Conservation (phyloP, 2,329 filamentous ascomycete species). For the Aspergillus ochraceoroseus region DNA sequence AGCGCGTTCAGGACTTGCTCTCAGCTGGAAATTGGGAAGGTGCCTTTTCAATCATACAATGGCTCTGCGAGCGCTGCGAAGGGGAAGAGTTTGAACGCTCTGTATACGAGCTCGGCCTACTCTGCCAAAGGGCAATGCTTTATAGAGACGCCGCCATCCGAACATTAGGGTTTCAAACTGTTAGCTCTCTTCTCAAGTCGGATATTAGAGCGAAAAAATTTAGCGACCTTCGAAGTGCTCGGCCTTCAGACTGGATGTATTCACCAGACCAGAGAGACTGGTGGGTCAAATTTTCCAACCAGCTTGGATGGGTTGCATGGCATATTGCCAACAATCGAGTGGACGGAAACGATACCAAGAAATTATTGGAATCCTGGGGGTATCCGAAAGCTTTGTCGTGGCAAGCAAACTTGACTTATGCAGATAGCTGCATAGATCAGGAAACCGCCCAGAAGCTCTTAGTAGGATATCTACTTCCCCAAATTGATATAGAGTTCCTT, state of each 20-base stretch:
- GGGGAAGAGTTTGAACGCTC: constrained; percentile 24
- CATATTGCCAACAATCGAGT: constrained; percentile 15
- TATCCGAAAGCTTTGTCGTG: not conserved
- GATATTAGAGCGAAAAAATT: constrained; percentile 20
- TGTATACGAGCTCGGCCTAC: constrained; percentile 23
- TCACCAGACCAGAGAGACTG: constrained; percentile 2
- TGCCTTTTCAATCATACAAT: constrained; percentile 22
- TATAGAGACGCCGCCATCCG: constrained; percentile 7
- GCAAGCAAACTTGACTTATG: too few species aligned
- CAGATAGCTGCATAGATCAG: too few species aligned
- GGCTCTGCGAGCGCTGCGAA: constrained; percentile 28
- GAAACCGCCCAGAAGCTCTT: too few species aligned
- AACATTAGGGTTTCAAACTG: constrained; percentile 10
- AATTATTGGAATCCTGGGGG: constrained; percentile 1
- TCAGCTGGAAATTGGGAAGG: constrained; percentile 18
- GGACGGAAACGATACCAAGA: constrained; percentile 7
- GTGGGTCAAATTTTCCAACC: constrained; percentile 20
- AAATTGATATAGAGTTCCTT: constrained; percentile 8
- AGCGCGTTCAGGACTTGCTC: constrained; percentile 9
- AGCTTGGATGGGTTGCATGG: constrained; percentile 28
- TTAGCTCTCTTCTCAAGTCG: constrained; percentile 7
- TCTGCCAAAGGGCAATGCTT: constrained; percentile 27
- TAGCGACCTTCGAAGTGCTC: too few species aligned
- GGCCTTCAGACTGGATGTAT: constrained; percentile 14
- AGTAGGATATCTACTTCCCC: constrained; percentile 19